Base-by-base conservation (phyloP, 2,329 filamentous ascomycete species). In the Calonectria pseudoreteaudii region DNA sequence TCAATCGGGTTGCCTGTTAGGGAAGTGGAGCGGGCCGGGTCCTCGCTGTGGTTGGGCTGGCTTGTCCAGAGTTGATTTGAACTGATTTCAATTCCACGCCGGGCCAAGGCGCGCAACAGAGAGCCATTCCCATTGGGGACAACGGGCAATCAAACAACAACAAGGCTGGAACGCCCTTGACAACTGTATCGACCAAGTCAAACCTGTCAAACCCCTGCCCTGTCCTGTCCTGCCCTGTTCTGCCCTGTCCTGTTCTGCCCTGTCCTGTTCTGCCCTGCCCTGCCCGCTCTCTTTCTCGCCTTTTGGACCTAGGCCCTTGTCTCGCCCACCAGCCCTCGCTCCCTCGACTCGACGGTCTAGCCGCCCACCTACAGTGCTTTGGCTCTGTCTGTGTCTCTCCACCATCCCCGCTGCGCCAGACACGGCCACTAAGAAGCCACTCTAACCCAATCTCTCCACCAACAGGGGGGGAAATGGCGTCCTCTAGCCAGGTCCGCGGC, bases 1-100 rank as follows among this genome's bases (percentile, higher is more conserved):
- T 69, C 67, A 56, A 69, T 52, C 67, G 67, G 67, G 41, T 69
- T 69, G 53, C 67, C 67, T 47, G n/a, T 69, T 69, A 20, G 26
- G 67, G 67, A 69, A 64, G 67, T 69, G 67, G 67, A 52, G 41
- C 30, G 23, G 44, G 44, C 13, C 44, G 44, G 44, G n/a, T 47
- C 44, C 44, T 38, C 56, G 56, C 36, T 23, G 56, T 62, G 56
- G 56, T 65, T 65, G 60, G 38, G 31, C 56, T 62, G 31, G 31
- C 31, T 62, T 62, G 56, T 36, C 56, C 14, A 38, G 56, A 62
- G 31, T 41, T 65, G 60, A 65, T 49, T 65, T 65, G 28, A 65
- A 44, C 49, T 65, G 60, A 65, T 49, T 65, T 38, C 56, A 41
- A 62, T 62, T 62, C 56, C 56, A 62, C 56, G 56, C 56, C 56